phyloP scores from a whole-genome alignment of 176 grass and related monocot genomes.

The Themeda triandra region DNA sequence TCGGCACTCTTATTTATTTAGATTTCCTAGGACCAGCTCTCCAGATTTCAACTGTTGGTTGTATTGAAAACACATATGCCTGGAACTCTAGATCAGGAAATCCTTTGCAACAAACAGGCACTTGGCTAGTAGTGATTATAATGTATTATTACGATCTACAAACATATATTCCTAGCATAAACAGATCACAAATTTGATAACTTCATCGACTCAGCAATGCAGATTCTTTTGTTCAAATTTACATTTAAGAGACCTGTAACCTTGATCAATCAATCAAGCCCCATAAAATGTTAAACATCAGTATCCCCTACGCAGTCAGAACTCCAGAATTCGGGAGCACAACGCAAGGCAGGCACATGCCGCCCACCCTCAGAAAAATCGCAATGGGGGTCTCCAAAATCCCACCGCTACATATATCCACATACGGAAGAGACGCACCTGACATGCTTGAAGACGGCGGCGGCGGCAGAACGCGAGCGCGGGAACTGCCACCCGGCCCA shows the following conservation, averaged over 20 bases:
- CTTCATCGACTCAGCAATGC: neutral
- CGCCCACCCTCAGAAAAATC: neutral
- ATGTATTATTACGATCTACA: neutral
- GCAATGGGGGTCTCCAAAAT: neutral
- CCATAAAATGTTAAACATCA: neutral
- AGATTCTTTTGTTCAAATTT: neutral
- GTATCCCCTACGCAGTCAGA: neutral
- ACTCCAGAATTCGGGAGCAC: neutral
- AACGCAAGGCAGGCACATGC: neutral
- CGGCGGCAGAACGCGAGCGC: slow-evolving; percentile 35
- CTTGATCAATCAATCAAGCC: neutral
- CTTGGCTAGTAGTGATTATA: neutral
- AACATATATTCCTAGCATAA: neutral
- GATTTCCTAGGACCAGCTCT: neutral
- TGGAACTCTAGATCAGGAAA: neutral
- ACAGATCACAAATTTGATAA: no score
- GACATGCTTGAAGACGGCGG: slow-evolving; percentile 76
- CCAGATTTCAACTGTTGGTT: neutral
- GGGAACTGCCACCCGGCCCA: slow-evolving; percentile 88
- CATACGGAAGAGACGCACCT: slow-evolving; percentile 16
- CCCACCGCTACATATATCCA: neutral
- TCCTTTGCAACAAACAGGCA: neutral
- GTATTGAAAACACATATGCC: neutral
- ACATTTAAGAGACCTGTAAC: neutral
- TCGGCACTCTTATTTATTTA: neutral